These are phyloP conservation scores for Penicillium atrosanguineum DNA, from an alignment of 495 filamentous ascomycete genomes.

Conservation along the genomic window DNA sequence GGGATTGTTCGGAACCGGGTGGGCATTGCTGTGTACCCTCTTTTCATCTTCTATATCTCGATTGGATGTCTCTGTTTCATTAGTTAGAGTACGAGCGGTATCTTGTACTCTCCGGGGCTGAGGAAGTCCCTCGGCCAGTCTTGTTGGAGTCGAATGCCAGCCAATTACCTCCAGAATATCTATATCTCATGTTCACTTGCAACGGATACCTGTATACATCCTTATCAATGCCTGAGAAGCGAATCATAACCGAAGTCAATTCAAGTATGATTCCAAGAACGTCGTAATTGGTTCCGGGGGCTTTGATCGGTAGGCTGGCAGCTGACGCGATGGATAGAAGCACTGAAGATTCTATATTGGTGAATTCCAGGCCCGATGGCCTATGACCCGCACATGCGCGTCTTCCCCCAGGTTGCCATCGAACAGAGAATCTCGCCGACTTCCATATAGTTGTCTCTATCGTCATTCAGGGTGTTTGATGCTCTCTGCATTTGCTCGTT, in stretches of 20 bases:
- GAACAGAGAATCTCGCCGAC: no score
- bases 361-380: no score
- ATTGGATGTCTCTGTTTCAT: constrained; percentile 96
- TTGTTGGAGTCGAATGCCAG: neutral
- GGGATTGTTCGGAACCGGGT: constrained; percentile 94
- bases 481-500: no score
- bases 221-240: neutral
- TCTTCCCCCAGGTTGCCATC: no score
- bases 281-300: no score
- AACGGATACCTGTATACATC: constrained; percentile 12
- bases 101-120: neutral
- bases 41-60: constrained; percentile 94
- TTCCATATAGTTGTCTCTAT: no score
- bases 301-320: no score
- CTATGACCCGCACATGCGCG: no score
- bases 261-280: no score
- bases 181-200: constrained; percentile 5
- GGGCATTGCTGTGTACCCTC: constrained; percentile 88
- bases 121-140: neutral
- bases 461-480: no score
- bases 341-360: no score
- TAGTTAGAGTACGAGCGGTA: constrained; percentile 52
- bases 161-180: neutral
- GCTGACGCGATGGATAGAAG: no score
- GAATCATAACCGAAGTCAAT: neutral